These are phyloP conservation scores for Ceratocystis variospora DNA, from an alignment of 2,329 filamentous ascomycete species.

Conservation along the genomic window DNA sequence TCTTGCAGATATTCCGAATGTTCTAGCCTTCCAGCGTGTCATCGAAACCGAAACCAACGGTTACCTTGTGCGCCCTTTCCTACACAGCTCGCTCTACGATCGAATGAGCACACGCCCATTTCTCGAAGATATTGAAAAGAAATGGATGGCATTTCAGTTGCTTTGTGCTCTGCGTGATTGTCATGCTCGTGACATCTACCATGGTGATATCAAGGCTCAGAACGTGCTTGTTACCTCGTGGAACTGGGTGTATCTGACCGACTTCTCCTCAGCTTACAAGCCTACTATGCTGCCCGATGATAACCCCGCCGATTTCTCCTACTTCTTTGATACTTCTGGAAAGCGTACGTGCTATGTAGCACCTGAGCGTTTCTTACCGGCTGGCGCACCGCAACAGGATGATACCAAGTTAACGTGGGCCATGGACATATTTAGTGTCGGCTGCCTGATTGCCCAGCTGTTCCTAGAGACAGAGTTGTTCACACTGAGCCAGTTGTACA, in stretches of 20 bases:
- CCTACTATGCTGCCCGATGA: constrained; percentile 87
- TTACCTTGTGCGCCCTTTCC: constrained; percentile 84
- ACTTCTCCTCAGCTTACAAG: constrained; percentile 93
- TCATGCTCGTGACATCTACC: constrained; percentile 76
- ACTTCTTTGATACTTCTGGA: constrained; percentile 90
- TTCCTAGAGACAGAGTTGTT: constrained; percentile 96
- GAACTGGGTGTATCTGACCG: constrained; percentile 98
- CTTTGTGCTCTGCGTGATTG: constrained; percentile 86
- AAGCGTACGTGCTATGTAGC: constrained; percentile 89
- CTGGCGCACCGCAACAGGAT: constrained; percentile 35
- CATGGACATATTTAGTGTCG: constrained; percentile 96
- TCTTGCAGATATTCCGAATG: constrained; percentile 76
- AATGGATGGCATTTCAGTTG: constrained; percentile 94
- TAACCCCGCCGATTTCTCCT: constrained; percentile 93
- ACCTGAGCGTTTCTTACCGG: constrained; percentile 74
- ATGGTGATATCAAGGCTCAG: constrained; percentile 97
- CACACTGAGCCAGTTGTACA: constrained; percentile 88
- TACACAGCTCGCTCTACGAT: constrained; percentile 95
- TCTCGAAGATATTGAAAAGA: constrained; percentile 94
- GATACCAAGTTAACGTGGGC: constrained; percentile 61
- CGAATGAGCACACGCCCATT: constrained; percentile 93
- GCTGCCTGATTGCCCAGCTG: constrained; percentile 91
- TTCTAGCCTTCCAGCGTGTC: constrained; percentile 75
- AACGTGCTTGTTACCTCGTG: constrained; percentile 95
- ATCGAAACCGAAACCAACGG: constrained; percentile 85